Evolutionary conservation across 225 moss, liverwort and hornwort species (phyloP).

Genomic region (Thuidium tamariscinum): DNA sequence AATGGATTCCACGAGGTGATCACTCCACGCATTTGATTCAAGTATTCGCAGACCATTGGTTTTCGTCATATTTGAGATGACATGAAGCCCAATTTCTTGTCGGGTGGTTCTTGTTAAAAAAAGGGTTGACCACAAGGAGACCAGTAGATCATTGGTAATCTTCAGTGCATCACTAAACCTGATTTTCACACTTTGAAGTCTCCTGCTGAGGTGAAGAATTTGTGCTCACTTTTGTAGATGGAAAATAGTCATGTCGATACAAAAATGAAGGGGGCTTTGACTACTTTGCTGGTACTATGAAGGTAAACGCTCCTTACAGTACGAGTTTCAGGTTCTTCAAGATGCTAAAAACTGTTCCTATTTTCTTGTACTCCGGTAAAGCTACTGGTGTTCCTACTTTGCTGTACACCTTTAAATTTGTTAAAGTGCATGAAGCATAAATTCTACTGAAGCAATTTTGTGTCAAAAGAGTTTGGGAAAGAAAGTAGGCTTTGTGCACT

Average conservation of each 20-base stretch:
- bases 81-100: neutral
- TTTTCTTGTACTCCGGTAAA: neutral
- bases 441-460: neutral
- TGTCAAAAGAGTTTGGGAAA: neutral
- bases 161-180: neutral
- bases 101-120: neutral
- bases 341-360: neutral
- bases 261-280: slow-evolving; percentile 2
- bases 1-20: slow-evolving; percentile 34
- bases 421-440: neutral
- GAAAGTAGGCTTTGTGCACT: neutral
- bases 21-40: neutral
- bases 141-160: neutral
- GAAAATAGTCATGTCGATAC: neutral
- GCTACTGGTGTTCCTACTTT: neutral
- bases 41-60: neutral
- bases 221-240: slow-evolving; percentile 10
- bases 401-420: neutral
- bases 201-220: neutral
- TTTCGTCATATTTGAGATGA: neutral
- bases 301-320: neutral
- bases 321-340: neutral
- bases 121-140: neutral
- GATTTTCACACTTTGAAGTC: neutral
- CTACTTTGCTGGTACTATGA: slow-evolving; percentile 8